Percentiles rank a stretch among this genome's conserved stretches.
Evolutionary conservation across 371 early-diverging fungal species (phyloP).

Genomic region (Actinomortierella wolfii): DNA sequence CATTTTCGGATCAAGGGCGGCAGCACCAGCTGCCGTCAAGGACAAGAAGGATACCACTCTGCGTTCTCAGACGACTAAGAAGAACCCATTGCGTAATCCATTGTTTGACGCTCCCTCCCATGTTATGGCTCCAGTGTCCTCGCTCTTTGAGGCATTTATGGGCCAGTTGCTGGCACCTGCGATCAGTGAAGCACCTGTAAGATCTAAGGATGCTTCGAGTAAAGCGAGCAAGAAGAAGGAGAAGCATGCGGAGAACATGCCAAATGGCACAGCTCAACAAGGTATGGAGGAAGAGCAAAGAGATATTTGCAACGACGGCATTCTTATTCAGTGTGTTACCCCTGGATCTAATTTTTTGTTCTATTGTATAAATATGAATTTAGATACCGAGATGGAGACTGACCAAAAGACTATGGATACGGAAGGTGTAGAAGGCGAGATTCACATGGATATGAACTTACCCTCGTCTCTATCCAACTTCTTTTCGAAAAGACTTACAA

Average conservation of each 20-base stretch:
- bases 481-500: constrained; percentile 11
- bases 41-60: constrained; percentile 16
- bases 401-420: background rate
- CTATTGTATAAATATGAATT: too few relatives aligned
- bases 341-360: background rate
- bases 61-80: constrained; percentile 26
- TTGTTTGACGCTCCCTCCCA: constrained; percentile 45
- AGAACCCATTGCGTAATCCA: constrained; percentile 39
- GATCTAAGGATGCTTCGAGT: constrained; percentile 24
- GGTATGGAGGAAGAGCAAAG: constrained; percentile 9
- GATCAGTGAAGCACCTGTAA: background rate
- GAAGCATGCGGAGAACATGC: constrained; percentile 12
- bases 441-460: constrained; percentile 11
- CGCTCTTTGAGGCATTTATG: constrained; percentile 46
- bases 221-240: constrained; percentile 24
- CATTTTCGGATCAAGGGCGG: constrained; percentile 24
- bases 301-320: background rate
- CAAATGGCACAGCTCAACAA: background rate
- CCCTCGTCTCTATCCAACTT: constrained; percentile 29
- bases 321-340: background rate
- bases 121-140: constrained; percentile 42
- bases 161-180: constrained; percentile 29
- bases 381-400: constrained; percentile 36
- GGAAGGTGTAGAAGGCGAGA: constrained; percentile 6
- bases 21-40: constrained; percentile 8